Percentiles rank a stretch among this genome's conserved stretches.
Conservation (phyloP, 2,329 filamentous ascomycete genomes). For the Alternaria sp. region DNA sequence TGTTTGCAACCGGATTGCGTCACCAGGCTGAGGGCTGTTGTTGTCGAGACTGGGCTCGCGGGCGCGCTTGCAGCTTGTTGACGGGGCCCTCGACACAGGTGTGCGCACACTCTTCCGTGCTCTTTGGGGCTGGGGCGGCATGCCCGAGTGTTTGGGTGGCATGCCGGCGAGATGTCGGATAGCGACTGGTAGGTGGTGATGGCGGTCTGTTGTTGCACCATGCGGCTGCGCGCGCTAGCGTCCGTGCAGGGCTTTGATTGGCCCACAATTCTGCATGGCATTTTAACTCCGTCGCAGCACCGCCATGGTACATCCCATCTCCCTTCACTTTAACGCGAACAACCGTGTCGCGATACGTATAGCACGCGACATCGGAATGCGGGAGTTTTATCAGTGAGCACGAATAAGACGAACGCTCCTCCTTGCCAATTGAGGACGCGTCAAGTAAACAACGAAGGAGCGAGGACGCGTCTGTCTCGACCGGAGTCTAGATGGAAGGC, state of each 20-base stretch:
- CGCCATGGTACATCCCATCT: background rate
- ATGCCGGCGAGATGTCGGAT: background rate
- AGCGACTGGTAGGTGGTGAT: background rate
- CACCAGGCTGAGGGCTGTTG: background rate
- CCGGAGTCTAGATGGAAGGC: background rate
- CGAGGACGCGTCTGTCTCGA: background rate
- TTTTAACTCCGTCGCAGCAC: background rate
- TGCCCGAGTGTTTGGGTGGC: background rate
- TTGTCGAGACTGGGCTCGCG: background rate
- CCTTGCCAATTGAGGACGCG: background rate
- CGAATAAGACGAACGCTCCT: background rate
- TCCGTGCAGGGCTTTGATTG: background rate
- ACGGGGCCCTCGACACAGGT: constrained; percentile 2
- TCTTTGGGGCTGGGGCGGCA: background rate
- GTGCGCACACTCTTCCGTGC: background rate
- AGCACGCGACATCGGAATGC: background rate
- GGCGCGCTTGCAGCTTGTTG: background rate
- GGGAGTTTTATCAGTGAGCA: background rate
- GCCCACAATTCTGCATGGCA: background rate
- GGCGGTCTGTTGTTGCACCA: background rate
- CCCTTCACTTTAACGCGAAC: background rate
- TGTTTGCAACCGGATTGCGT: background rate
- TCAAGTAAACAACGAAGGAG: background rate
- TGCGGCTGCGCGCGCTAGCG: constrained; percentile 3
- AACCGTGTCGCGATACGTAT: background rate